Percentiles rank a stretch among this genome's conserved stretches.
phyloP scores from a whole-genome alignment of 1,139 yeast genomes.

The Taphrina deformans region DNA sequence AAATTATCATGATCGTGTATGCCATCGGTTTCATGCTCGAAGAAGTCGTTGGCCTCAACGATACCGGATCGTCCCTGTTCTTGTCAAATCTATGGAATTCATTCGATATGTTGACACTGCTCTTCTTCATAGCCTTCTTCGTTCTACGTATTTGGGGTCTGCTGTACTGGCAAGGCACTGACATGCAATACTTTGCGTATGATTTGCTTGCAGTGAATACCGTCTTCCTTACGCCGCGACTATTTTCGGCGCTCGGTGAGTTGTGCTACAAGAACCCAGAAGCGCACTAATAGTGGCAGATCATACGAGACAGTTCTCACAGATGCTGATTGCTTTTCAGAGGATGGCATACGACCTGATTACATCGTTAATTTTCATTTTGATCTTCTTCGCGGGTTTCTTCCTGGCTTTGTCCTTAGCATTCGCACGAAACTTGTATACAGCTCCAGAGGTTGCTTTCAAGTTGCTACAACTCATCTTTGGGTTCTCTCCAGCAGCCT shows the following conservation, averaged over 20 bases:
- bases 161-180: slow-evolving; percentile 34
- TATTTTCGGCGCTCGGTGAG: slow-evolving; percentile 57
- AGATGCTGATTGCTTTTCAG: slow-evolving; percentile 42
- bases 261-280: slow-evolving; percentile 54
- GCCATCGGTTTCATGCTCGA: slow-evolving; percentile 47
- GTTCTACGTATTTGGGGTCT: slow-evolving; percentile 40
- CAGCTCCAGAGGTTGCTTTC: slow-evolving; percentile 56
- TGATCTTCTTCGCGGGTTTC: slow-evolving; percentile 59
- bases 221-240: slow-evolving; percentile 57
- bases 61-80: slow-evolving; percentile 47
- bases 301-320: slow-evolving; percentile 34
- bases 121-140: slow-evolving; percentile 44
- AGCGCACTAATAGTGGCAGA: slow-evolving; percentile 44
- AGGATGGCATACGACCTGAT: slow-evolving; percentile 59
- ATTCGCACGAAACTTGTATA: slow-evolving; percentile 51
- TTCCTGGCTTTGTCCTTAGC: slow-evolving; percentile 58
- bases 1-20: slow-evolving; percentile 46
- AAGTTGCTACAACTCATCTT: slow-evolving; percentile 58
- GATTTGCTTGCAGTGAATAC: slow-evolving; percentile 55
- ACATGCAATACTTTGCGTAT: slow-evolving; percentile 44
- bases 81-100: slow-evolving; percentile 49
- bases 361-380: slow-evolving; percentile 56
- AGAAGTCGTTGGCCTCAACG: slow-evolving; percentile 46
- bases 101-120: slow-evolving; percentile 45
- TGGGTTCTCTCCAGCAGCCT: slow-evolving; percentile 65